A percentile compares a stretch with the other conserved stretches of the same genome.
These are phyloP conservation scores for Emmonsia crescens DNA, from an alignment of 2,329 filamentous ascomycete genomes.

Conservation along the genomic window DNA sequence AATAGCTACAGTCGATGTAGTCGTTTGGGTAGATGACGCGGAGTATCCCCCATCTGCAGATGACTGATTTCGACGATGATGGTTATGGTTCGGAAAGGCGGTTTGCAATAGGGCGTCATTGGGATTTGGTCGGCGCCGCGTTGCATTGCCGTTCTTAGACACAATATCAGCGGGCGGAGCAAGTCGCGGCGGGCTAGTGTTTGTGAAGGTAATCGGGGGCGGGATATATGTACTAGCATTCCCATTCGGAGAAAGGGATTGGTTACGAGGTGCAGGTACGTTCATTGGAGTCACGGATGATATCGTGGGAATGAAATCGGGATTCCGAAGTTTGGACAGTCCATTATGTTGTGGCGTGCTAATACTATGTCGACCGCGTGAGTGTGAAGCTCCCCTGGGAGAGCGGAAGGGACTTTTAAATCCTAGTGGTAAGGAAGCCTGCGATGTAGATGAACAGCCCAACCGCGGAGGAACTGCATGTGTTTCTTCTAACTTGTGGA, in stretches of 20 bases:
- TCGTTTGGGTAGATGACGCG: constrained; percentile 13
- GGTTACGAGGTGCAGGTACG: neutral
- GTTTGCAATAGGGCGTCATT: constrained; percentile 16
- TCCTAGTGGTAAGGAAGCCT: neutral
- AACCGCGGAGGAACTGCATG: constrained; percentile 30
- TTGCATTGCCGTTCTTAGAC: constrained; percentile 20
- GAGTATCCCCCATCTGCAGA: neutral
- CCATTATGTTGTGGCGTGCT: constrained; percentile 5
- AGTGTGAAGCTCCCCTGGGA: neutral
- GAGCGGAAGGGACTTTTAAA: neutral
- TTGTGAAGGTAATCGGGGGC: constrained; percentile 12
- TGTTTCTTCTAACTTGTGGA: constrained; percentile 59
- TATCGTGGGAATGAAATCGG: neutral
- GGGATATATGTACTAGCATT: constrained; percentile 12
- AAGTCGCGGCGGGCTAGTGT: constrained; percentile 23
- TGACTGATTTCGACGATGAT: constrained; percentile 17
- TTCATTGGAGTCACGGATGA: neutral
- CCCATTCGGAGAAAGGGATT: constrained; percentile 10
- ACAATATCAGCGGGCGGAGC: constrained; percentile 37
- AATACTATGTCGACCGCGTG: constrained; percentile 5
- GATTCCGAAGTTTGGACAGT: neutral
- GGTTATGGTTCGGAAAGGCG: constrained; percentile 5
- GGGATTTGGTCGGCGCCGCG: constrained; percentile 29
- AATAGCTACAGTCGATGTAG: constrained; percentile 16
- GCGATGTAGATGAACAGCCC: neutral